These are phyloP conservation scores for Aegilops umbellulata DNA, from an alignment of 176 grass and related monocot species.

Conservation along the genomic window DNA sequence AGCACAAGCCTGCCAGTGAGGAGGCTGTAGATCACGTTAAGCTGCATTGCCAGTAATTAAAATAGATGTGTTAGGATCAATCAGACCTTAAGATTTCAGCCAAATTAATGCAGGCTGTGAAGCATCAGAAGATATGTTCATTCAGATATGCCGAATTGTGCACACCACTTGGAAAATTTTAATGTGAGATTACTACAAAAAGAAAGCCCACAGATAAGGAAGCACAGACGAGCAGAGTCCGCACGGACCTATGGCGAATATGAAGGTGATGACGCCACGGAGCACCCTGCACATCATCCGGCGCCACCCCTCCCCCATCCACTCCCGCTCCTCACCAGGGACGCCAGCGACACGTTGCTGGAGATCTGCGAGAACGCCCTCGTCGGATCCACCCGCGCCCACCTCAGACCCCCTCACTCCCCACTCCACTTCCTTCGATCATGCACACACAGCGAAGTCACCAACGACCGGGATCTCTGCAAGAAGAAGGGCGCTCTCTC, in stretches of 20 bases:
- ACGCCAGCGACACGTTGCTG: slow-evolving; percentile 27
- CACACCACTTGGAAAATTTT: too few species aligned
- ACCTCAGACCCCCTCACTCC: too few species aligned
- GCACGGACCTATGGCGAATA: too few species aligned
- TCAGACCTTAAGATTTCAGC: not conserved
- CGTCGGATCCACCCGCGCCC: slow-evolving; percentile 33
- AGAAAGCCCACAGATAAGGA: too few species aligned
- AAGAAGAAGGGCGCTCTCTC: too few species aligned
- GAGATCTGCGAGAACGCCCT: slow-evolving; percentile 25
- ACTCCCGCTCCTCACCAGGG: slow-evolving; percentile 15
- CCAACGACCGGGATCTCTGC: too few species aligned
- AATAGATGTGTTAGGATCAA: not conserved
- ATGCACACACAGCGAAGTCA: too few species aligned
- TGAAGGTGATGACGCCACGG: too few species aligned
- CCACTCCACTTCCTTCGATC: not conserved
- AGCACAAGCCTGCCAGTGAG: slow-evolving; percentile 66
- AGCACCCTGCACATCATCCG: slow-evolving; percentile 37
- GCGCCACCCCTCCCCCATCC: not conserved
- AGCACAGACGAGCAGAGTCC: too few species aligned
- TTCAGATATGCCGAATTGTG: too few species aligned
- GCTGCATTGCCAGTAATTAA: slow-evolving; percentile 22
- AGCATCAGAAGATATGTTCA: not conserved
- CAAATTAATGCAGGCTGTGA: too few species aligned
- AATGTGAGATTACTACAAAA: too few species aligned
- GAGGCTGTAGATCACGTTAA: slow-evolving; percentile 77